Evolutionary conservation across 495 filamentous ascomycete species (phyloP), one percentile per base, ranked within the genome.

Genomic region (Podospora tetraspora): DNA sequence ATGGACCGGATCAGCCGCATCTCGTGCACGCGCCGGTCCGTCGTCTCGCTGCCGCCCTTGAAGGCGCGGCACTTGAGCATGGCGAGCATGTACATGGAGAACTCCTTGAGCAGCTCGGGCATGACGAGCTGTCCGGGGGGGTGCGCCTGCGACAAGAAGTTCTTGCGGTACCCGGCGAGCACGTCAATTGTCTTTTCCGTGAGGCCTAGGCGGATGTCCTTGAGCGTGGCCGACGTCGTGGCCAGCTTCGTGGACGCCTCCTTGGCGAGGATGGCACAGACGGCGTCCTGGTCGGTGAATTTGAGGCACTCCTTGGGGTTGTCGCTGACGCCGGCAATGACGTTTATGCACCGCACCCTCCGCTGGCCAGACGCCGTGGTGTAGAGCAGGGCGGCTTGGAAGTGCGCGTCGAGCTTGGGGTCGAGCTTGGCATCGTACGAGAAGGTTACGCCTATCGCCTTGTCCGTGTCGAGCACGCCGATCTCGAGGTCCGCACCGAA

Each of bases 351-450:
- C 63, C 95, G 86, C 27, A 99, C 95, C 56, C 95, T 87, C 30
- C 95, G 88, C 77, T 99, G 90, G 7, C 95, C 95, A 64, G 86
- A 88, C 10, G 92, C 91, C 11, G 95, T 96, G 1, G 95, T 99
- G 77, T 98, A 98, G 19, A 99, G 86, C 29, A 98, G 81, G 0
- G 95, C 95, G 25, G 92, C 90, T 79, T 99, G 95, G 85, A 99
- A 99, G 80, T 99, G 96, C 3, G 94, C 94, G 76, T 99, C 95
- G 22, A 97, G 85, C 76, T 97, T 97, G 24, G 93, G 82, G 80
- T 98, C 95, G 21, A 99, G 87, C 78, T 98, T 99, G 61, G 96
- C 95, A 76, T 99, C 95, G 75, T 98, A 97, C 74, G 89, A 91
- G 79, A 99, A 99, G 68, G 93, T 88, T 6, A 98, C 92, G 24